Conservation (phyloP, 352 stramenopile species). For the Pilasporangium apinafurcum region DNA sequence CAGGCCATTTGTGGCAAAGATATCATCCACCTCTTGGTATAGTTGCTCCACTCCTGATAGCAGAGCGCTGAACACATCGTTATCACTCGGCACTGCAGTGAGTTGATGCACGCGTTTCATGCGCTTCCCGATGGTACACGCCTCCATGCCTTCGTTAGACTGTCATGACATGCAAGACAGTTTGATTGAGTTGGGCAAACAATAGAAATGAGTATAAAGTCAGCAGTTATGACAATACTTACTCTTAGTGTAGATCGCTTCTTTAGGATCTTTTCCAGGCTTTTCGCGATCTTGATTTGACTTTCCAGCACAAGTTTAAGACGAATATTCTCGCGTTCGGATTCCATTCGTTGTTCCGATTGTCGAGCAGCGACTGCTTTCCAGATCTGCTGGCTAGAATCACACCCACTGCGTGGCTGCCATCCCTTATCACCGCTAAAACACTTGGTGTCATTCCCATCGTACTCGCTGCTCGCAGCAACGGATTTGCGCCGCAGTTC, state of each 20-base stretch:
- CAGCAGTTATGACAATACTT: no score
- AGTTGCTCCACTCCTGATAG: constrained; percentile 9
- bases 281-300: constrained; percentile 34
- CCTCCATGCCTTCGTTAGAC: no score
- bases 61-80: constrained; percentile 12
- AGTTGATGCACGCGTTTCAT: no score
- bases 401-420: no score
- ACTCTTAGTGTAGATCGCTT: constrained; percentile 14
- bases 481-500: no score
- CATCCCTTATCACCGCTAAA: no score
- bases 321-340: constrained; percentile 41
- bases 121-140: background rate
- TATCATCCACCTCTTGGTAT: constrained; percentile 15
- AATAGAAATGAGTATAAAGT: no score
- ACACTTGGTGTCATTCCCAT: no score
- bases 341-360: background rate
- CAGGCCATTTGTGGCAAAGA: constrained; percentile 15
- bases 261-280: constrained; percentile 31
- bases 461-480: no score
- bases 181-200: no score
- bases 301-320: constrained; percentile 42
- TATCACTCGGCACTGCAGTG: no score
- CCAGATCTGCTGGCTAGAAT: constrained; percentile 2
- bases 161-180: no score
- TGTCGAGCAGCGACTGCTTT: constrained; percentile 1